Percentiles rank a stretch among this genome's conserved stretches.
These are phyloP conservation scores for Fragaria nilgerrensis DNA, from an alignment of 306 rosid genomes.

Conservation along the genomic window DNA sequence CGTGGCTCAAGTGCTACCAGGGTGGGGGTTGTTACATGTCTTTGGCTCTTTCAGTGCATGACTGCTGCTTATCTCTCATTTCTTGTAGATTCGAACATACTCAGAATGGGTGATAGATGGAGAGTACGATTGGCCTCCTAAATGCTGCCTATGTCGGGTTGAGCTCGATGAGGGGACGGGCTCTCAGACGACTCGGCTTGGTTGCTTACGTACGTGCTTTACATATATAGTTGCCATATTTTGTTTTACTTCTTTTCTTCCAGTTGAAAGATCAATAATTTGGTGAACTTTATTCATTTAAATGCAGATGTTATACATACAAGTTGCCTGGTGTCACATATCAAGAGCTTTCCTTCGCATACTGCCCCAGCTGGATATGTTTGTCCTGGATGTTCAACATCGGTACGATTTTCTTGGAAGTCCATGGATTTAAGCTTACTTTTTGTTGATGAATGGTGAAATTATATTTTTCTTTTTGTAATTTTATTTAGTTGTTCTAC, in stretches of 20 bases:
- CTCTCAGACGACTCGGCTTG: slow-evolving; percentile 80
- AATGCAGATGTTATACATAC: slow-evolving; percentile 79
- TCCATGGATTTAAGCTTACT: neutral
- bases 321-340: slow-evolving; percentile 82
- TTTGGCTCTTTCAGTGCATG: slow-evolving; percentile 16
- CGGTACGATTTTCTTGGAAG: slow-evolving; percentile 49
- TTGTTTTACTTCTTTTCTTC: neutral
- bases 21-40: neutral
- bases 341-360: slow-evolving; percentile 89
- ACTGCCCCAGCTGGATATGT: slow-evolving; percentile 98
- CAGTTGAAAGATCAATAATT: slow-evolving; percentile 2
- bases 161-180: slow-evolving; percentile 64
- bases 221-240: slow-evolving; percentile 21
- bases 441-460: neutral
- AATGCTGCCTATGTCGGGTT: slow-evolving; percentile 79
- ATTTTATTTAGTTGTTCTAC: neutral
- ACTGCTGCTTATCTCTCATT: slow-evolving; percentile 21
- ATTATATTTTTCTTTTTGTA: neutral
- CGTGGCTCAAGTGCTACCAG: neutral
- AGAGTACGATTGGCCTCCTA: slow-evolving; percentile 96
- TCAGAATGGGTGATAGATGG: slow-evolving; percentile 99
- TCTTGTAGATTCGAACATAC: slow-evolving; percentile 74
- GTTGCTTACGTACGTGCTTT: slow-evolving; percentile 92
- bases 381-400: slow-evolving; percentile 86
- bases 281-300: slow-evolving; percentile 26